Percentiles rank a stretch among this genome's conserved stretches.
These are phyloP conservation scores for Boletellus sp. DNA, from an alignment of 768 basidiomycete species.

Conservation along the genomic window DNA sequence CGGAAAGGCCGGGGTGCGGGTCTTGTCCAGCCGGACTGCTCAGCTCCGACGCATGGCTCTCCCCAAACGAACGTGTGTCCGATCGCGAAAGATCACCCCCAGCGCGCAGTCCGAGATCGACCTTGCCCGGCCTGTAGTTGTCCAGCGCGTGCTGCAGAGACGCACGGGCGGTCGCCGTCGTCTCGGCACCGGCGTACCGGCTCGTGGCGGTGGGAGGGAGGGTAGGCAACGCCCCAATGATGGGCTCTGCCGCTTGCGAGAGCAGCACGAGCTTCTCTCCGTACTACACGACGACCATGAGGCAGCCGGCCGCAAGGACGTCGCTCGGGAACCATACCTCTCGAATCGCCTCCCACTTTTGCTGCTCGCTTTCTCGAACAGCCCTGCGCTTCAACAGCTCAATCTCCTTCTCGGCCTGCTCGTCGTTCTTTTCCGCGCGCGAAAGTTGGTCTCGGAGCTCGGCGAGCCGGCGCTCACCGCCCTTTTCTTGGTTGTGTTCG, in stretches of 20 bases:
- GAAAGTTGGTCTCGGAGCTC: slow-evolving; percentile 70
- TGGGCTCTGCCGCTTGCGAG: slow-evolving; percentile 63
- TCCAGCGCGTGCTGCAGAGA: slow-evolving; percentile 77
- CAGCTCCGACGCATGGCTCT: slow-evolving; percentile 76
- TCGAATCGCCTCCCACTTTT: slow-evolving; percentile 77
- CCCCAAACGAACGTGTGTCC: slow-evolving; percentile 80
- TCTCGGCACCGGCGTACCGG: slow-evolving; percentile 60
- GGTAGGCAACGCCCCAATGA: slow-evolving; percentile 59
- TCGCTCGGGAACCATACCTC: slow-evolving; percentile 48
- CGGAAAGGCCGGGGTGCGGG: slow-evolving; percentile 35
- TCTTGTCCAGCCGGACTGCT: slow-evolving; percentile 42
- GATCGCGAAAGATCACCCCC: slow-evolving; percentile 58
- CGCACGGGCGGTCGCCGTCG: slow-evolving; percentile 67
- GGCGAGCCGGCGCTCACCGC: slow-evolving; percentile 60
- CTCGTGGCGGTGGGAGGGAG: slow-evolving; percentile 55
- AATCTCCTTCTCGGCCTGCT: slow-evolving; percentile 63
- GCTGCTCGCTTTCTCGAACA: slow-evolving; percentile 65
- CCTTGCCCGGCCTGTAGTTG: slow-evolving; percentile 67
- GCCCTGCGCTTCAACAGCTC: slow-evolving; percentile 74
- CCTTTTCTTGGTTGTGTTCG: slow-evolving; percentile 64
- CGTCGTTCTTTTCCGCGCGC: slow-evolving; percentile 62
- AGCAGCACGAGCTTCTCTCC: slow-evolving; percentile 76
- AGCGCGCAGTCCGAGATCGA: slow-evolving; percentile 45
- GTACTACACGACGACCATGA: slow-evolving; percentile 44
- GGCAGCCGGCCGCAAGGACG: not conserved